These are phyloP conservation scores for Claviceps capensis DNA, from an alignment of 2,329 filamentous ascomycete species.

Conservation along the genomic window DNA sequence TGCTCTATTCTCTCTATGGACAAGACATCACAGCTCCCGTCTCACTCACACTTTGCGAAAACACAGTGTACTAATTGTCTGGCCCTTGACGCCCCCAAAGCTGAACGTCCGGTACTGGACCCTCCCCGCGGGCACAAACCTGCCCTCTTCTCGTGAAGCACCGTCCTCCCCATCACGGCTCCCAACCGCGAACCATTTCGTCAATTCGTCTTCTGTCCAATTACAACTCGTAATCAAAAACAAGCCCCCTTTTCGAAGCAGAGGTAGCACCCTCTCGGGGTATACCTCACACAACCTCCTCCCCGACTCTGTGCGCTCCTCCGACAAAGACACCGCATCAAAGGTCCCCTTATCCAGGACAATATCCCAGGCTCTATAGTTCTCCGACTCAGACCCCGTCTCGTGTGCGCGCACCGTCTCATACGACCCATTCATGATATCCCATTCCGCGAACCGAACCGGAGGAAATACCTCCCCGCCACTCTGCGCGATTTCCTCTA, in stretches of 20 bases:
- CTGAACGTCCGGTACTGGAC: constrained; percentile 77
- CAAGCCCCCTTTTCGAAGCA: constrained; percentile 59
- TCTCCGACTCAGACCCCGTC: constrained; percentile 6
- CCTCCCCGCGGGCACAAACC: constrained; percentile 48
- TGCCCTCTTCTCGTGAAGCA: constrained; percentile 5
- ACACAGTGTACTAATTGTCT: constrained; percentile 77
- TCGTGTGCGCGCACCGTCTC: constrained; percentile 16
- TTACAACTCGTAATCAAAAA: constrained; percentile 92
- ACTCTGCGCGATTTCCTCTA: constrained; percentile 5
- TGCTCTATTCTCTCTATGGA: no score
- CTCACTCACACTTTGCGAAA: constrained; percentile 40
- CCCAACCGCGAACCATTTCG: constrained; percentile 55
- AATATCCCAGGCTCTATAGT: constrained; percentile 58
- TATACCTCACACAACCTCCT: constrained; percentile 64
- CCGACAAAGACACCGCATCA: constrained; percentile 75
- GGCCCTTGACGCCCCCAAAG: constrained; percentile 79
- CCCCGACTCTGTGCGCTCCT: constrained; percentile 36
- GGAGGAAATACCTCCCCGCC: not conserved
- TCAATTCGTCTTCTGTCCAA: constrained; percentile 85
- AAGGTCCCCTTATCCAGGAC: constrained; percentile 98
- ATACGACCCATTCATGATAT: constrained; percentile 38
- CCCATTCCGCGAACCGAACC: constrained; percentile 43
- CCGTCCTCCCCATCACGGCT: not conserved
- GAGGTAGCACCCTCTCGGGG: constrained; percentile 47
- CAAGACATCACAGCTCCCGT: no score